Conservation (phyloP, 2,329 filamentous ascomycete genomes). For the Penicillium sp. region DNA sequence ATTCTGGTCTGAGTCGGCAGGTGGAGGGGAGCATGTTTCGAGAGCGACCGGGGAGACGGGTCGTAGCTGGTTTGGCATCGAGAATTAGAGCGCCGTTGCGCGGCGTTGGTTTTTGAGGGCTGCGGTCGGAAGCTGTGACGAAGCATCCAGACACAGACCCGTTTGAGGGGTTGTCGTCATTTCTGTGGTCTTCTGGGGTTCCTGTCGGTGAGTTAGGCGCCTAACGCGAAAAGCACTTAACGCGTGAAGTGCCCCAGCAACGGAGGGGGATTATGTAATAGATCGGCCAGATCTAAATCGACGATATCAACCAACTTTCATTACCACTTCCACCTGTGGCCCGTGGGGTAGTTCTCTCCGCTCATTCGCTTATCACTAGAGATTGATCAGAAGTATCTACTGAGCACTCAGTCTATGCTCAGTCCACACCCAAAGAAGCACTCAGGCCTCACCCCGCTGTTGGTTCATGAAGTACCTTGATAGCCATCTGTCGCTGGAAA, state of each 20-base stretch:
- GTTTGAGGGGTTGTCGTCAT: conserved; percentile 11
- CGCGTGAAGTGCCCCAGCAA: conserved; percentile 20
- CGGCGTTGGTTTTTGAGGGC: conserved; percentile 2
- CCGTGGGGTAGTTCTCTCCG: too few species aligned
- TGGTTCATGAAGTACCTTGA: too few species aligned
- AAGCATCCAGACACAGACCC: conserved; percentile 10
- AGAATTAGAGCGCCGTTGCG: conserved; percentile 8
- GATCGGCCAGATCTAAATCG: neutral
- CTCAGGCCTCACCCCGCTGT: too few species aligned
- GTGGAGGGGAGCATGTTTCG: conserved; percentile 32
- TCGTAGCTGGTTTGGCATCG: conserved; percentile 35
- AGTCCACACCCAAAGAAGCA: too few species aligned
- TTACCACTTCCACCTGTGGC: neutral
- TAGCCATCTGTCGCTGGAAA: too few species aligned
- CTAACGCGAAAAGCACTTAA: conserved; percentile 19
- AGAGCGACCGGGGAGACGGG: conserved; percentile 36
- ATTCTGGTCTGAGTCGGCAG: conserved; percentile 25
- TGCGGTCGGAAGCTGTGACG: conserved; percentile 23
- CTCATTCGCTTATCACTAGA: too few species aligned
- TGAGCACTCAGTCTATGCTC: too few species aligned
- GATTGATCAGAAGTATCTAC: too few species aligned
- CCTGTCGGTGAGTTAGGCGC: conserved; percentile 6
- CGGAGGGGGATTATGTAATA: conserved; percentile 11
- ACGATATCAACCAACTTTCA: neutral
- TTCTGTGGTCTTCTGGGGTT: conserved; percentile 3